These are phyloP conservation scores for Candida labiduridarum DNA, from an alignment of 1,139 yeast species.

Conservation along the genomic window DNA sequence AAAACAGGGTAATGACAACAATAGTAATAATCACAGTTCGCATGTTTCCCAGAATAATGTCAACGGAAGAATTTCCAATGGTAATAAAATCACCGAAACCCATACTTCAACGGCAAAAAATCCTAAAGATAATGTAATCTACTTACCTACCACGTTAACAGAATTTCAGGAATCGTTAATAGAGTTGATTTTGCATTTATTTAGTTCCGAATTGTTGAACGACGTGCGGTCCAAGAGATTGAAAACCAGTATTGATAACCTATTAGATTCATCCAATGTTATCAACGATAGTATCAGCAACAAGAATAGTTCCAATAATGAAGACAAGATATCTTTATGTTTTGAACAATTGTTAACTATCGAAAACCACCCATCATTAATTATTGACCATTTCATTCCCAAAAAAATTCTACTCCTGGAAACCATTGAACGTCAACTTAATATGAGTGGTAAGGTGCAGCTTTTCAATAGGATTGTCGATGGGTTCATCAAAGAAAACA, in stretches of 20 bases:
- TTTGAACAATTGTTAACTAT: constrained; percentile 53
- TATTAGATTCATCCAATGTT: constrained; percentile 27
- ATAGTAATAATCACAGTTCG: background rate
- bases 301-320: constrained; percentile 9
- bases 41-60: background rate
- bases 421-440: constrained; percentile 54
- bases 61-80: background rate
- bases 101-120: background rate
- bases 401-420: constrained; percentile 66
- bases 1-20: background rate
- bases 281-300: constrained; percentile 12
- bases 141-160: constrained; percentile 59
- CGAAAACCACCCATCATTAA: constrained; percentile 64
- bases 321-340: constrained; percentile 31
- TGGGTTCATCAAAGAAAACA: constrained; percentile 22
- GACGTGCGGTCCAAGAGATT: constrained; percentile 26
- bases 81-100: background rate
- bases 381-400: constrained; percentile 78
- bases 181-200: constrained; percentile 56
- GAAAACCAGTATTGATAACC: constrained; percentile 39
- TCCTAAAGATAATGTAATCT: constrained; percentile 34
- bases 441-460: constrained; percentile 61
- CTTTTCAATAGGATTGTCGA: constrained; percentile 55
- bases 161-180: constrained; percentile 56
- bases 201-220: constrained; percentile 46